Evolutionary conservation across 768 basidiomycete species (phyloP), one percentile per base, ranked within the genome.

Genomic region (Pilatotrama ljubarskyi): DNA sequence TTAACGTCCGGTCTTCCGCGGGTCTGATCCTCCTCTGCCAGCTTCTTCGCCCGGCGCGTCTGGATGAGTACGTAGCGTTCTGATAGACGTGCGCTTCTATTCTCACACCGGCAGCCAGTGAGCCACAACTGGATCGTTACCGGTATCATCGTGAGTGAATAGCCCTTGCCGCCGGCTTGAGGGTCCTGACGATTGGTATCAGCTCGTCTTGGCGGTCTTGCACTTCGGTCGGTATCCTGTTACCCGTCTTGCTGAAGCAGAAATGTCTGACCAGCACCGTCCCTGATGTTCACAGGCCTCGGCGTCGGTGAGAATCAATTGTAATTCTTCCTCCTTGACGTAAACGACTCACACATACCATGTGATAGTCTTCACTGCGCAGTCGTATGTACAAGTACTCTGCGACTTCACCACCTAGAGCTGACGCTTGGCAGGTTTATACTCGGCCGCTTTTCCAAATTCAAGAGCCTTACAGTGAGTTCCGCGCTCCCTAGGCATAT

Each of bases 11-110:
- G 11, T 36, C 7, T 24, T 56, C 26, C 26, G 29, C 52, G 26
- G 15, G 25, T 38, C 60, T 36, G 62, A 24, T 22, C 35, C 37
- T 42, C 22, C 29, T 25, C 36, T 47, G n/a, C 14, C 58, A 83
- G 81, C 62, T 83, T 81, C 69, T 83, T 82, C 64, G 80, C 80
- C 36, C 80, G 78, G 11, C 77, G 82, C 51, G 78, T 82, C 15
- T 81, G 77, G 78, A 76, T 77, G 68, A 74, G 80, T 80, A 66
- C 42, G 76, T 73, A 20, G 40, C 25, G 20, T 22, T 18, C 37
- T 32, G 24, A 22, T 38, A 8, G 10, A 25, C 44, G 22, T 9
- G 22, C 2, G 2, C 41, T 29, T 8, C 35, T 8, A 13, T 42
- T 48, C 51, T 59, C 29, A 60, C 48, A 49, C 22, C 44, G 40